phyloP scores from a whole-genome alignment of 129 eudicot genomes.

The Pulicaria dysenterica region DNA sequence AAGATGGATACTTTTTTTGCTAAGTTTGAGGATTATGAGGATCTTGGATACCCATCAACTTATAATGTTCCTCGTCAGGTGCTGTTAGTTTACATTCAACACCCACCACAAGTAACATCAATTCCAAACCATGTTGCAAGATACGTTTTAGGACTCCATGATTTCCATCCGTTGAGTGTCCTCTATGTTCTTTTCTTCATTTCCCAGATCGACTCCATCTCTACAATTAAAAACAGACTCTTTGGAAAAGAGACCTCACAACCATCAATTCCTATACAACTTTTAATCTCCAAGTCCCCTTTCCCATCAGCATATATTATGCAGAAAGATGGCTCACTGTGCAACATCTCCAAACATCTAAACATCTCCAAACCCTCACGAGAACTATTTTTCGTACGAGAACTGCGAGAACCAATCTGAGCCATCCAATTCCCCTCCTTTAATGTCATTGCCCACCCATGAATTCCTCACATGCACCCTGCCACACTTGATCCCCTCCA shows the following conservation, averaged over 20 bases:
- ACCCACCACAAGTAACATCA: conserved; percentile 32
- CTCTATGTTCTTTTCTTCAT: conserved; percentile 24
- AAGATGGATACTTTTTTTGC: background rate
- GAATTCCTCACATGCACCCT: too few species aligned
- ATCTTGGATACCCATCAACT: conserved; percentile 41
- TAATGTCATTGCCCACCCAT: too few species aligned
- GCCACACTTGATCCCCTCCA: too few species aligned
- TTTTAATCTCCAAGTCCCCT: conserved; percentile 20
- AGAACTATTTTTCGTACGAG: too few species aligned
- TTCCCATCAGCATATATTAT: conserved; percentile 53
- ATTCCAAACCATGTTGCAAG: conserved; percentile 36
- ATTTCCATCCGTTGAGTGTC: conserved; percentile 2
- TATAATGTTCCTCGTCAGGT: conserved; percentile 41
- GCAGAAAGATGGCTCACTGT: conserved; percentile 58
- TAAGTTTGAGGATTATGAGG: conserved; percentile 46
- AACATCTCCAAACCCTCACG: too few species aligned
- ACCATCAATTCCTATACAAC: conserved; percentile 4
- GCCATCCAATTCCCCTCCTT: too few species aligned
- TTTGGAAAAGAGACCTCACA: conserved; percentile 49
- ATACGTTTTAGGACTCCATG: conserved; percentile 31
- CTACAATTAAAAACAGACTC: background rate
- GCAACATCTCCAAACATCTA: conserved; percentile 34
- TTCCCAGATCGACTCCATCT: conserved; percentile 18
- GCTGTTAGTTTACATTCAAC: conserved; percentile 5
- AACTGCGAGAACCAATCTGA: too few species aligned